phyloP scores from a whole-genome alignment of 306 rosid species.

The Citrullus amarus region DNA sequence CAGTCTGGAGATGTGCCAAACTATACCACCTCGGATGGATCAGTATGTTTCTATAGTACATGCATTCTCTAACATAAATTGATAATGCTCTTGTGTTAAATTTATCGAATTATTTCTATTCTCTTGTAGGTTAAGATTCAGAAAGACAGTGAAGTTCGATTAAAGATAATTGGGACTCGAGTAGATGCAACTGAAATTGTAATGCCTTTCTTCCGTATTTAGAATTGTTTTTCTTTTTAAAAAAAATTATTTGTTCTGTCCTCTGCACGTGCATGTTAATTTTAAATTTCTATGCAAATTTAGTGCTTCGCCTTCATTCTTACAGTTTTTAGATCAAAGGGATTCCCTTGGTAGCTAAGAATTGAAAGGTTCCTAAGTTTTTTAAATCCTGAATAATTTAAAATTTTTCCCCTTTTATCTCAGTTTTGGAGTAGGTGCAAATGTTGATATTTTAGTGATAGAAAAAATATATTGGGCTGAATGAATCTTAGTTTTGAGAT shows the following conservation, averaged over 20 bases:
- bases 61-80: neutral
- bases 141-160: conserved; percentile 93
- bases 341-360: neutral
- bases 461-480: neutral
- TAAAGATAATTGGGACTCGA: conserved; percentile 91
- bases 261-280: neutral
- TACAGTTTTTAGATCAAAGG: neutral
- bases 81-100: neutral
- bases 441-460: neutral
- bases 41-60: conserved; percentile 33
- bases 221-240: neutral
- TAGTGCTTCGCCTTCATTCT: neutral
- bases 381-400: no score
- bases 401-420: no score
- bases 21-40: conserved; percentile 96
- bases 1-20: conserved; percentile 91
- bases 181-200: conserved; percentile 98
- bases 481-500: neutral
- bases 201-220: conserved; percentile 16
- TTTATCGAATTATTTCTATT: conserved; percentile 12
- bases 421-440: no score
- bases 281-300: neutral
- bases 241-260: neutral
- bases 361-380: neutral
- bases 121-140: conserved; percentile 80